A percentile compares a stretch with the other conserved stretches of the same genome.
Conservation (phyloP, 2,329 filamentous ascomycete genomes). For the Claviceps cyperi region DNA sequence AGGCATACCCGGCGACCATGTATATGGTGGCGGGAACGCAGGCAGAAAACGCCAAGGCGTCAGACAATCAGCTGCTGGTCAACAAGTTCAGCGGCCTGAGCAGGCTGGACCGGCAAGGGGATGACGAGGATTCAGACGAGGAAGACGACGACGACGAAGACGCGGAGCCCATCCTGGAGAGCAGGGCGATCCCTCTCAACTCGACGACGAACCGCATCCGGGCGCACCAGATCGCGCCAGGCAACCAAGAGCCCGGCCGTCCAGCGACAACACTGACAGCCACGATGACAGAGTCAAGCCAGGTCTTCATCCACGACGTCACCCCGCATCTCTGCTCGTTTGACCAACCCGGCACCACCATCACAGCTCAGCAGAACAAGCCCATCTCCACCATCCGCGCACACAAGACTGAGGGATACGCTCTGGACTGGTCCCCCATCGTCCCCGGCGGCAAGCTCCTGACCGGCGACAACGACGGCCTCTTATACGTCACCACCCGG, state of each 20-base stretch:
- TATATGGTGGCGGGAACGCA: constrained; percentile 93
- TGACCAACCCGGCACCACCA: constrained; percentile 69
- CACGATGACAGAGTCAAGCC: constrained; percentile 78
- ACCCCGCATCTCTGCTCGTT: constrained; percentile 81
- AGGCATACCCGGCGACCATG: constrained; percentile 86
- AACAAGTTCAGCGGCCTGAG: constrained; percentile 91
- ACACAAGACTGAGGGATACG: constrained; percentile 90
- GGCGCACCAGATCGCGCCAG: constrained; percentile 64
- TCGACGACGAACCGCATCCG: constrained; percentile 92
- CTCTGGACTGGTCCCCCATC: constrained; percentile 81
- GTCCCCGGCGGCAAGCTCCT: constrained; percentile 71
- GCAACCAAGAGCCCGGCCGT: constrained; percentile 54
- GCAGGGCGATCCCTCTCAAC: constrained; percentile 69
- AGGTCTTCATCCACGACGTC: constrained; percentile 88
- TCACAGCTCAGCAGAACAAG: constrained; percentile 75
- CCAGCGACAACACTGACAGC: constrained; percentile 76
- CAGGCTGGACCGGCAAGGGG: constrained; percentile 64
- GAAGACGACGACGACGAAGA: constrained; percentile 63
- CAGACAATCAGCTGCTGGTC: constrained; percentile 87
- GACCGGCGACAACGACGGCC: constrained; percentile 80
- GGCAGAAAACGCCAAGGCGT: constrained; percentile 57
- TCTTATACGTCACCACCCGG: constrained; percentile 77
- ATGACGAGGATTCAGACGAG: constrained; percentile 45
- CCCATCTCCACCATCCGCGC: constrained; percentile 76
- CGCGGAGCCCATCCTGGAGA: constrained; percentile 83